These are phyloP conservation scores for Actinomucor elegans DNA, from an alignment of 371 early-diverging fungal species.

Conservation along the genomic window DNA sequence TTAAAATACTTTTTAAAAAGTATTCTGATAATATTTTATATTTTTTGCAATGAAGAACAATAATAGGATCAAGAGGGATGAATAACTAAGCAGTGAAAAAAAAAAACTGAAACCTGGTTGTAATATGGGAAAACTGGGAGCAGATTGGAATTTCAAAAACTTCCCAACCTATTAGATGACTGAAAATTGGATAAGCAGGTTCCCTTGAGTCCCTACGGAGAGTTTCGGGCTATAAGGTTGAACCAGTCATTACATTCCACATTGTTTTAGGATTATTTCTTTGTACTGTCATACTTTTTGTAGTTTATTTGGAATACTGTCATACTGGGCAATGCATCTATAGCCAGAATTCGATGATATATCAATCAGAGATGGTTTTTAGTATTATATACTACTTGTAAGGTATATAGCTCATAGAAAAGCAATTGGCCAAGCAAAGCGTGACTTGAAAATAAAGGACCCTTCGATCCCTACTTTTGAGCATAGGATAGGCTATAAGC, in stretches of 20 bases:
- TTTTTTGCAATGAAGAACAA: background rate
- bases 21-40: no score
- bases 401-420: background rate
- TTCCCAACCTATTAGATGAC: constrained; percentile 10
- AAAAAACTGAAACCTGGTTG: background rate
- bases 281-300: background rate
- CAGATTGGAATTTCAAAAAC: background rate
- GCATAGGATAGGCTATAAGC: background rate
- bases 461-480: constrained; percentile 16
- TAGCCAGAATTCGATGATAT: background rate
- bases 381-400: background rate
- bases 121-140: constrained; percentile 4
- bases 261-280: background rate
- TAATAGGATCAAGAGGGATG: constrained; percentile 9
- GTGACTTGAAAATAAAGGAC: constrained; percentile 5
- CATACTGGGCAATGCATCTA: background rate
- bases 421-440: background rate
- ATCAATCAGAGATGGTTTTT: background rate
- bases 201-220: constrained; percentile 9
- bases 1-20: no score
- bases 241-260: background rate
- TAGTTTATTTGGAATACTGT: background rate
- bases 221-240: background rate
- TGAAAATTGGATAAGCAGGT: constrained; percentile 8
- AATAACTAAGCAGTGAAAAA: background rate